These are phyloP conservation scores for Leccinum longicurvipes DNA, from an alignment of 768 basidiomycete species.

Conservation along the genomic window DNA sequence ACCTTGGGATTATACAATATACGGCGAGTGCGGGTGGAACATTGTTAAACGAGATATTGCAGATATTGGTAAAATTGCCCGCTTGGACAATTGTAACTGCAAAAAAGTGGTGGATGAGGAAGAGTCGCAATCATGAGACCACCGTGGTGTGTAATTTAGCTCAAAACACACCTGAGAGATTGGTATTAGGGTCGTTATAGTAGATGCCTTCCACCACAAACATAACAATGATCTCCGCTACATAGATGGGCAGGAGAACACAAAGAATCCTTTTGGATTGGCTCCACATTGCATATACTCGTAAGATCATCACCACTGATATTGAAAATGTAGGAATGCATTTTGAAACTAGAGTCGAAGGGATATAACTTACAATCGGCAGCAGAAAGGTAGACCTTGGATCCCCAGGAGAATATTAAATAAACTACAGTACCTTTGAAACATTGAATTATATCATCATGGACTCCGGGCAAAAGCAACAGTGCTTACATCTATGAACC, in stretches of 20 bases:
- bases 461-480: too few relatives aligned
- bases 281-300: slow-evolving; percentile 11
- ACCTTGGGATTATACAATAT: not conserved
- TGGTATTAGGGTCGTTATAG: not conserved
- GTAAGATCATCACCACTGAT: slow-evolving; percentile 12
- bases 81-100: too few relatives aligned
- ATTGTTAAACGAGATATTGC: not conserved
- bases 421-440: not conserved
- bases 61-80: not conserved
- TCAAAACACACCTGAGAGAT: slow-evolving; percentile 1
- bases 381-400: slow-evolving; percentile 4
- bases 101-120: not conserved
- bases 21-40: not conserved
- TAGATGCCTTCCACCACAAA: not conserved
- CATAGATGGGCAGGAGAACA: slow-evolving; percentile 1
- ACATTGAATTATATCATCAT: too few relatives aligned
- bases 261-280: slow-evolving; percentile 5
- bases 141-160: not conserved
- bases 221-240: not conserved
- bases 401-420: not conserved
- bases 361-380: slow-evolving; percentile 5
- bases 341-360: not conserved
- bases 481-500: slow-evolving; percentile 10
- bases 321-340: not conserved
- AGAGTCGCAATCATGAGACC: not conserved